Base-by-base conservation (phyloP, 2,329 filamentous ascomycete genomes). In the Helotiales sp. region DNA sequence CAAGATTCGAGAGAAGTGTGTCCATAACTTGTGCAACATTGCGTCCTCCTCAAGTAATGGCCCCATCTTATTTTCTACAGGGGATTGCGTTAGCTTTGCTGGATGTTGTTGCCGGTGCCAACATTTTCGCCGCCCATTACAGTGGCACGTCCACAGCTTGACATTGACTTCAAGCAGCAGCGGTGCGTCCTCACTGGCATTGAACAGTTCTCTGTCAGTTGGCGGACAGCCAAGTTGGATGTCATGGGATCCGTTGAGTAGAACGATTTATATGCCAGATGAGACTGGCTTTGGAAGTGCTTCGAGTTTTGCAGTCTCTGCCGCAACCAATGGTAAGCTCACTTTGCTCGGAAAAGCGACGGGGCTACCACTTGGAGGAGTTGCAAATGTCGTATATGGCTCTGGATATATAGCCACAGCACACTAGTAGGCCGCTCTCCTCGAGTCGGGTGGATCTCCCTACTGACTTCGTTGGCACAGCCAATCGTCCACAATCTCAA, bases 201-300 rank as follows among this genome's bases (percentile, higher is more conserved):
- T 61, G 15, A 73, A 75, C 49, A 75, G 72, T 1, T 75, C 76
- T 28, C 65, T 69, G 20, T 80, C 71, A 69, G 65, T 75, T 5
- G 78, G 79, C 17, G 82, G 81, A 67, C 79, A 78, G 3, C 73
- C 76, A 20, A 80, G 78, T 10, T 85, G 82, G 82, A 74, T 85
- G 34, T 81, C 81, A n/a, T 74, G 79, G 30, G 80, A 83, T 66
- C 69, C 77, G 6, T 70, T 74, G 5, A 75, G 75, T 59, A 75
- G 77, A 47, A 75, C 77, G n/a, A 73, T 84, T 26, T 81, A 80
- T 73, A 82, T 80, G 73, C 65, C 82, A 3, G 82, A 85, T 64
- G 83, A 85, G 73, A 79, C 78, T 8, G 74, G 79, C 15, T 70
- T 65, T 13, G 50, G 71, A 17, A 71, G 69, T 73, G 54, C 79